A percentile compares a stretch with the other conserved stretches of the same genome.
Conservation (phyloP, 1,284 basidiomycete species). For the Irpex lacteus region DNA sequence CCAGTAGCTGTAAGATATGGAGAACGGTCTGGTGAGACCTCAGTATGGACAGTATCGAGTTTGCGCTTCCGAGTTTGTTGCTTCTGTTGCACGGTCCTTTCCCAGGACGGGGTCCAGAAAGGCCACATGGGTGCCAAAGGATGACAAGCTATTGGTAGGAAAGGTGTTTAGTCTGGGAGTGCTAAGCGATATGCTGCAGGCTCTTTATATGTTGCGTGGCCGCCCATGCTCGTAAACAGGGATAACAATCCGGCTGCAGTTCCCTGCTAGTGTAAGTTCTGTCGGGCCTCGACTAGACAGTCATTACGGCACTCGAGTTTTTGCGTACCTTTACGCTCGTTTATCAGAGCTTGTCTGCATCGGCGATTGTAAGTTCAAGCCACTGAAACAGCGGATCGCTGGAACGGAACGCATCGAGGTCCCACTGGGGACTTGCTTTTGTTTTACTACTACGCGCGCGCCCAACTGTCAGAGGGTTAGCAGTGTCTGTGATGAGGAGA, state of each 20-base stretch:
- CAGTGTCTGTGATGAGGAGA: not conserved
- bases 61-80: slow-evolving; percentile 31
- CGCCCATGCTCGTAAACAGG: not conserved
- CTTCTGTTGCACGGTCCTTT: slow-evolving; percentile 29
- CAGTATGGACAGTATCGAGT: slow-evolving; percentile 21
- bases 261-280: not conserved
- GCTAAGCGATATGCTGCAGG: not conserved
- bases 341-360: not conserved
- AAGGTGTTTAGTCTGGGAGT: not conserved
- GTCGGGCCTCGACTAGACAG: too few relatives aligned
- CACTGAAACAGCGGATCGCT: not conserved
- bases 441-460: too few relatives aligned
- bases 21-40: slow-evolving; percentile 15
- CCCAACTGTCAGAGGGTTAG: not conserved
- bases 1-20: slow-evolving; percentile 19
- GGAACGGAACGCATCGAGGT: not conserved
- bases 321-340: not conserved
- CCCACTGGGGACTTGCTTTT: not conserved
- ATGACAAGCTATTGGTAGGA: not conserved
- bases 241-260: not conserved
- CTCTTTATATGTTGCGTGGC: not conserved
- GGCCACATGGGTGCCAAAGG: slow-evolving; percentile 36
- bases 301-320: not conserved
- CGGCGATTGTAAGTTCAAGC: not conserved
- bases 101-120: slow-evolving; percentile 32